Evolutionary conservation across 139 green algal genomes (phyloP).

Genomic region (Chlamydomonas schloesseri): DNA sequence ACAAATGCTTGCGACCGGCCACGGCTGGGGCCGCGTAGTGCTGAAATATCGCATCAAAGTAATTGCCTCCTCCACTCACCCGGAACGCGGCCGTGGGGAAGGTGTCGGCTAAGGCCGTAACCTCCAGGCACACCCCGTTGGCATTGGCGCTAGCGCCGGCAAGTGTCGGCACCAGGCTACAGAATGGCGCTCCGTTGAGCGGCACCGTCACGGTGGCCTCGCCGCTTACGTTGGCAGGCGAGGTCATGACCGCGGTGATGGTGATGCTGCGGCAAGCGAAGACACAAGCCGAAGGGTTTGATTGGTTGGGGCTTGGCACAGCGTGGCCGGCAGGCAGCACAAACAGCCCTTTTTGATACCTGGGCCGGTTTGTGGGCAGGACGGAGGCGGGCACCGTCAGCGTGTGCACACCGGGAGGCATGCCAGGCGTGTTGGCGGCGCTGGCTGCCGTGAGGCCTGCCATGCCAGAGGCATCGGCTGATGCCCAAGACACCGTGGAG

Average conservation of each 20-base stretch:
- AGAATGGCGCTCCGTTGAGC: slow-evolving; percentile 22
- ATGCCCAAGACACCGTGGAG: not conserved
- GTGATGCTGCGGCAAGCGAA: not conserved
- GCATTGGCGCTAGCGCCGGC: not conserved
- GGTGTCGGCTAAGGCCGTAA: not conserved
- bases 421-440: not conserved
- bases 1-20: too few relatives aligned
- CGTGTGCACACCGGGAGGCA: slow-evolving; percentile 1
- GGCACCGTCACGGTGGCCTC: not conserved
- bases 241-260: not conserved
- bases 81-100: slow-evolving; percentile 9
- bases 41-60: too few relatives aligned
- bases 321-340: not conserved
- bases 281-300: too few relatives aligned
- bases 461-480: not conserved
- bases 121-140: not conserved
- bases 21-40: too few relatives aligned
- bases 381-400: slow-evolving; percentile 10
- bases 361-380: not conserved
- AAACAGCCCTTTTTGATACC: not conserved
- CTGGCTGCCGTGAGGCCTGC: not conserved
- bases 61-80: too few relatives aligned
- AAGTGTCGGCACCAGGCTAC: not conserved
- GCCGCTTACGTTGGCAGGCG: not conserved
- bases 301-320: too few relatives aligned